A percentile compares a stretch with the other conserved stretches of the same genome.
Evolutionary conservation across 106 monocot genomes (phyloP).

Genomic region (Cymbidium sinense): DNA sequence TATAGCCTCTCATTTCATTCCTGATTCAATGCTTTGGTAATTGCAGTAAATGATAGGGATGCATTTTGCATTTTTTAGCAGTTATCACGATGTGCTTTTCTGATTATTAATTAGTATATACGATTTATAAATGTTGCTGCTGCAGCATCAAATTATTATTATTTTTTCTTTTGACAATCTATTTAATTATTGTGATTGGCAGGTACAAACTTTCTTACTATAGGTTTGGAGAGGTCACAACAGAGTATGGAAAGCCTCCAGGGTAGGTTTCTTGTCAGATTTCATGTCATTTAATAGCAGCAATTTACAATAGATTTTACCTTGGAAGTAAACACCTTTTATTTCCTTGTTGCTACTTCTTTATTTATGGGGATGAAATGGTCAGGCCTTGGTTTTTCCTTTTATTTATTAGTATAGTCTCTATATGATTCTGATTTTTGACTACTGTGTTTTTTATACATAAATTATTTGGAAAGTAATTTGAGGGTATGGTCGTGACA

Average conservation of each 20-base stretch:
- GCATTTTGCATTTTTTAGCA: not conserved
- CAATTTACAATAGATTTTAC: not conserved
- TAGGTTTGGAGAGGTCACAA: slow-evolving; percentile 62
- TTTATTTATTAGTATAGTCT: too few relatives aligned
- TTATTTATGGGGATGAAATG: too few relatives aligned
- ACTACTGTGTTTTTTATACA: too few relatives aligned
- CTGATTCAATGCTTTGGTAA: not conserved
- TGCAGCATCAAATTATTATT: not conserved
- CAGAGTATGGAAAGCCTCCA: slow-evolving; percentile 55
- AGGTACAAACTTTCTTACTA: slow-evolving; percentile 84
- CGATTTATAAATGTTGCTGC: not conserved
- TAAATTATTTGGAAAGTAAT: too few relatives aligned
- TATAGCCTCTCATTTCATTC: too few relatives aligned
- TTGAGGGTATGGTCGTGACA: too few relatives aligned
- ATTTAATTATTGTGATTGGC: slow-evolving; percentile 4
- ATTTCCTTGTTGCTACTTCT: not conserved
- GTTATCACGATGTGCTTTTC: not conserved
- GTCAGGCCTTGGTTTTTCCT: too few relatives aligned
- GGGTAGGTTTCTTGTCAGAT: slow-evolving; percentile 24
- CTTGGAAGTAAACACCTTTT: not conserved
- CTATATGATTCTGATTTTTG: too few relatives aligned
- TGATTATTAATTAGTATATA: too few relatives aligned
- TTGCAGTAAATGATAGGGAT: not conserved
- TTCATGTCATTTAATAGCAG: not conserved
- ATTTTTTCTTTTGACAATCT: not conserved